Percentiles rank a stretch among this genome's conserved stretches.
phyloP scores from a whole-genome alignment of 2,329 filamentous ascomycete species.

The Scorias spongiosa region DNA sequence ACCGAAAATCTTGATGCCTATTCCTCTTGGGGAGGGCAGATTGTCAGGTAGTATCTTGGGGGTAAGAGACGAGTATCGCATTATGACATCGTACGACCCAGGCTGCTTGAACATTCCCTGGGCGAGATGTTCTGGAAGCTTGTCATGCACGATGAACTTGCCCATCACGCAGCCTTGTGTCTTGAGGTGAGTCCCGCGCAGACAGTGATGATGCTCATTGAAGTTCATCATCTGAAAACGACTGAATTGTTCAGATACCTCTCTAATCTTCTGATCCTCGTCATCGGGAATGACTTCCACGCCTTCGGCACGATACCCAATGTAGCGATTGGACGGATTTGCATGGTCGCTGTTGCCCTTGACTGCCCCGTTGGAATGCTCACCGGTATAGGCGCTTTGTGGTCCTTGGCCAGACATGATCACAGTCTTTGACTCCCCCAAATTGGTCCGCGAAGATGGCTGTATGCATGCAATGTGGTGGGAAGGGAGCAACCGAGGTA shows the following conservation, averaged over 20 bases:
- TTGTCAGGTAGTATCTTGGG: constrained; percentile 23
- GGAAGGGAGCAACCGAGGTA: too few species aligned
- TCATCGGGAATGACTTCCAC: constrained; percentile 18
- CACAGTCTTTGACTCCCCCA: not conserved
- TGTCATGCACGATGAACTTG: constrained; percentile 18
- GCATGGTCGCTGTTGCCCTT: constrained; percentile 5
- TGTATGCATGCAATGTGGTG: too few species aligned
- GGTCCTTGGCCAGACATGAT: constrained; percentile 8
- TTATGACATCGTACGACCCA: constrained; percentile 21
- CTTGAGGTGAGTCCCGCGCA: constrained; percentile 24
- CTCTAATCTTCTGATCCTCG: constrained; percentile 22
- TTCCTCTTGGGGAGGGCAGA: constrained; percentile 20
- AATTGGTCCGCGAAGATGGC: too few species aligned
- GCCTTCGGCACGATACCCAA: constrained; percentile 17
- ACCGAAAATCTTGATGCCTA: constrained; percentile 22
- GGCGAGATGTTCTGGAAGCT: constrained; percentile 20
- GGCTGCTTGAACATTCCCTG: constrained; percentile 23
- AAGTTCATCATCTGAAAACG: constrained; percentile 27
- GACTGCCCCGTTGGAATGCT: constrained; percentile 7
- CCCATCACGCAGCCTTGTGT: constrained; percentile 21
- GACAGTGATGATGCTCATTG: constrained; percentile 23
- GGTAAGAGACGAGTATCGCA: constrained; percentile 23
- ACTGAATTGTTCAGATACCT: constrained; percentile 23
- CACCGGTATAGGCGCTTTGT: constrained; percentile 7
- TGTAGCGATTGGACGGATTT: constrained; percentile 1